A percentile compares a stretch with the other conserved stretches of the same genome.
These are phyloP conservation scores for Conoideocrella luteorostrata DNA, from an alignment of 2,329 filamentous ascomycete species.

Conservation along the genomic window DNA sequence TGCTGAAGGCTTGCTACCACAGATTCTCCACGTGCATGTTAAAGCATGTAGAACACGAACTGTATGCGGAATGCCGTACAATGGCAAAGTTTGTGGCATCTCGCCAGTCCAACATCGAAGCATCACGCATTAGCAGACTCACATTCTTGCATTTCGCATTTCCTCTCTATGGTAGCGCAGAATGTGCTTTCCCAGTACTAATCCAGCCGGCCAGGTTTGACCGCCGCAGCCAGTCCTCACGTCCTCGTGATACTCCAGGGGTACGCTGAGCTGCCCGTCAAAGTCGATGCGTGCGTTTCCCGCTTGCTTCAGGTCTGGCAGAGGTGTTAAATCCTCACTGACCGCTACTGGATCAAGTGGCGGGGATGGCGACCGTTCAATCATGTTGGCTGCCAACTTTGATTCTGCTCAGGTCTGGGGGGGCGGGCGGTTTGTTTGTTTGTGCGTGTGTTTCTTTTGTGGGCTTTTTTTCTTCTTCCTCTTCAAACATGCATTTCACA, in stretches of 20 bases:
- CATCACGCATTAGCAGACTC: no score
- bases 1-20: no score
- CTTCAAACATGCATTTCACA: conserved; percentile 24
- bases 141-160: conserved; percentile 67
- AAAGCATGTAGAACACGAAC: no score
- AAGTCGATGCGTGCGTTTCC: conserved; percentile 54
- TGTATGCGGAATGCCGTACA: no score
- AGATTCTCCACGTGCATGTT: no score
- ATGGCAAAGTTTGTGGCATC: no score
- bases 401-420: neutral
- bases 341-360: conserved; percentile 45
- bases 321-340: conserved; percentile 50
- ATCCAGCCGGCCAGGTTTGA: conserved; percentile 89
- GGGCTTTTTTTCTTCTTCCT: neutral
- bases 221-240: conserved; percentile 84
- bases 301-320: conserved; percentile 51
- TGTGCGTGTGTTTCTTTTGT: no score
- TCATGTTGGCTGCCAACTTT: conserved; percentile 4
- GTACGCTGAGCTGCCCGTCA: conserved; percentile 62
- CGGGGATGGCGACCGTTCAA: conserved; percentile 36
- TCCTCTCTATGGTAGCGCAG: conserved; percentile 63
- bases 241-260: conserved; percentile 77
- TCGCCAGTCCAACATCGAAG: no score
- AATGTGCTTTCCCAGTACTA: conserved; percentile 82
- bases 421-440: no score